These are phyloP conservation scores for Pseudopyricularia cyperi DNA, from an alignment of 2,329 filamentous ascomycete genomes.

Conservation along the genomic window DNA sequence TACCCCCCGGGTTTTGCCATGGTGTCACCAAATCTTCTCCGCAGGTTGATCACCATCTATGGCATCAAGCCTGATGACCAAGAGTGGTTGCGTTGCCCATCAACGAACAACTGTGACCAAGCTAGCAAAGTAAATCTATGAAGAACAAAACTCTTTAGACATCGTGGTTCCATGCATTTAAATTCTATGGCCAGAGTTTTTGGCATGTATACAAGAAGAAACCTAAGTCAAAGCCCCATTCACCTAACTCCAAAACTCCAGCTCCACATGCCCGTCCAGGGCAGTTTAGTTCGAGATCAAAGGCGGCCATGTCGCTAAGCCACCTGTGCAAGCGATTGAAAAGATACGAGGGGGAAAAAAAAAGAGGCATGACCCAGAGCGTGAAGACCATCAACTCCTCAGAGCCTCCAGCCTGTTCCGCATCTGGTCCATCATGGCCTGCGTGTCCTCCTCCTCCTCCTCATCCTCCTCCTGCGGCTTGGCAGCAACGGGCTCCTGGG, in stretches of 20 bases:
- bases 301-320: not conserved
- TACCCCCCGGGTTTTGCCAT: too few relatives aligned
- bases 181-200: too few relatives aligned
- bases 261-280: not conserved
- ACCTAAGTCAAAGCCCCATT: not conserved
- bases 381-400: conserved; percentile 49
- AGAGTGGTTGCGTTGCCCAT: too few relatives aligned
- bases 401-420: conserved; percentile 78
- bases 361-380: not conserved
- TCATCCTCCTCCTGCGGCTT: conserved; percentile 39
- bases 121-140: too few relatives aligned
- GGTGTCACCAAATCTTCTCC: too few relatives aligned
- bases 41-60: too few relatives aligned
- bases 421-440: conserved; percentile 91
- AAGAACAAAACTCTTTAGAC: too few relatives aligned
- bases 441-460: conserved; percentile 73
- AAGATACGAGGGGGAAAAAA: not conserved
- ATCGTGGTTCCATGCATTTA: too few relatives aligned
- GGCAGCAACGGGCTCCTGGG: conserved; percentile 31
- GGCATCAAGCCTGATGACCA: too few relatives aligned
- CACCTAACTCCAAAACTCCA: not conserved
- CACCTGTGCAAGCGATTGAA: not conserved
- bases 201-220: not conserved
- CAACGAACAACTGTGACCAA: too few relatives aligned
- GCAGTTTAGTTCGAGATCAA: not conserved